Base-by-base conservation (phyloP, 1,139 yeast species). In the Yamadazyma friedrichii region DNA sequence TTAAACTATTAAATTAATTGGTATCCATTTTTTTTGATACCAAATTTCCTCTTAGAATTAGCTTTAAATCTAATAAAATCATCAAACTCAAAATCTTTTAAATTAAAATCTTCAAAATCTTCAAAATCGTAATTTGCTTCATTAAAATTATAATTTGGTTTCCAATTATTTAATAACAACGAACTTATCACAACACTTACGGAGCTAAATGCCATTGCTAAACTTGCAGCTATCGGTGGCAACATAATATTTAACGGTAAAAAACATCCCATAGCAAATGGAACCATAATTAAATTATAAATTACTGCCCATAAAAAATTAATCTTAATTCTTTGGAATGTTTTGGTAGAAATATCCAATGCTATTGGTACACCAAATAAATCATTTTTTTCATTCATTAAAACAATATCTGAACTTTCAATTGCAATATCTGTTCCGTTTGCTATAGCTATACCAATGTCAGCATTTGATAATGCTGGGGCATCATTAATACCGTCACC, bases 401-500 rank as follows among this genome's bases (percentile, higher is more conserved):
- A 68, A n/a, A 93, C 96, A 31, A 91, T 78, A 58, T 89, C 97
- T 0, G 98, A 96, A 20, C 96, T 88, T 50, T 91, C 97, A 52
- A 93, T 86, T 2, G 98, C 98, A 48, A 93, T 88, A 55, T 93
- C 98, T 0, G 98, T 88, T 2, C 98, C 96, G 0, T 95, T 79
- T 20, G 95, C 84, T 45, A 93, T 80, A 6, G 98, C 95, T 56
- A 94, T 82, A 15, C 98, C 98, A 15, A 93, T 67, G 50, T 89
- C 88, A 0, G 97, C 88, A 45, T 84, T 78, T 0, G 89, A 95
- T 46, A 93, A 72, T 0, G 98, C 98, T 0, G 98, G 97, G 0
- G 98, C 95, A 61, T 93, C 99, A 59, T 88, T 88, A 52, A 88
- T 85, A 43, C 99, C 99, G 62, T 93, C 99, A 26, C 99, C 99